phyloP scores from a whole-genome alignment of 2,329 filamentous ascomycete species.

The Ascochyta pisi region DNA sequence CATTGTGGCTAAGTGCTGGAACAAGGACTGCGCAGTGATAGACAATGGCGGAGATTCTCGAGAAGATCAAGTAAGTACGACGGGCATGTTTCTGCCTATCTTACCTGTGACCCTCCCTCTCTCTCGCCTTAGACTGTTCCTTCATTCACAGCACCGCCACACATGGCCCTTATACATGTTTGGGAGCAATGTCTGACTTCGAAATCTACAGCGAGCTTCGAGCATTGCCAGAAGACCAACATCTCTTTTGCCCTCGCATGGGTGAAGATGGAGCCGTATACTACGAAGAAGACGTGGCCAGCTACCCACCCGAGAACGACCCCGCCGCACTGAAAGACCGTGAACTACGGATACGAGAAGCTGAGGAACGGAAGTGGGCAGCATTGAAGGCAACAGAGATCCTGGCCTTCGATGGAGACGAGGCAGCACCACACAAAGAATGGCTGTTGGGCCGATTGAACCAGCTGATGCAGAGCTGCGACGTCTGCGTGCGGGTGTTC shows the following conservation, averaged over 20 bases:
- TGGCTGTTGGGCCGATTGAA: slow-evolving; percentile 51
- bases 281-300: slow-evolving; percentile 55
- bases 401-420: slow-evolving; percentile 56
- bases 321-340: slow-evolving; percentile 36
- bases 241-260: slow-evolving; percentile 58
- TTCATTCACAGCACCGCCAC: neutral
- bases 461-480: slow-evolving; percentile 54
- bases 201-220: slow-evolving; percentile 44
- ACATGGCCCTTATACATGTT: neutral
- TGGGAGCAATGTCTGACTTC: slow-evolving; percentile 32
- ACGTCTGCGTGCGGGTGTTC: slow-evolving; percentile 58
- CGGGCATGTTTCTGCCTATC: neutral
- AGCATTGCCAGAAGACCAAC: slow-evolving; percentile 47
- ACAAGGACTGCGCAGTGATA: slow-evolving; percentile 12
- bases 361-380: slow-evolving; percentile 49
- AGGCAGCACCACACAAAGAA: slow-evolving; percentile 53
- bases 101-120: neutral
- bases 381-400: slow-evolving; percentile 54
- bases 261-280: slow-evolving; percentile 46
- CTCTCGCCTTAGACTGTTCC: neutral
- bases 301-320: slow-evolving; percentile 38
- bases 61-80: slow-evolving; percentile 43
- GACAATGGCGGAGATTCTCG: slow-evolving; percentile 44
- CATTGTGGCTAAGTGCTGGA: slow-evolving; percentile 2
- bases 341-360: slow-evolving; percentile 45